phyloP scores from a whole-genome alignment of 768 basidiomycete species.

The Crepidotus variabilis region DNA sequence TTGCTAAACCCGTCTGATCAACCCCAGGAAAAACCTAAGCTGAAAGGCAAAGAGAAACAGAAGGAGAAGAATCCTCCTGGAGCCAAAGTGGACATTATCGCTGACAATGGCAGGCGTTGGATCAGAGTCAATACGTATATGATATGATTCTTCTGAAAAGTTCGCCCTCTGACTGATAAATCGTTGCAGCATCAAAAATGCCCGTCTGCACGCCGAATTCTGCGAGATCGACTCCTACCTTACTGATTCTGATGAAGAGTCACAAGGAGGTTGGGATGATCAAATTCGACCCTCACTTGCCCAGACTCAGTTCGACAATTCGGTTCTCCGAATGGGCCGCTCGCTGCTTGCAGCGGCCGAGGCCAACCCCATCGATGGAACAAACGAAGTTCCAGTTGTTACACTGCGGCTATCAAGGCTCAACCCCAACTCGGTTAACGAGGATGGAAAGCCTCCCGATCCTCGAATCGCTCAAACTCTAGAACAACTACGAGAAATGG shows the following conservation, averaged over 20 bases:
- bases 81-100: conserved; percentile 80
- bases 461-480: conserved; percentile 62
- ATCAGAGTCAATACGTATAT: conserved; percentile 86
- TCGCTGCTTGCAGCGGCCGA: conserved; percentile 60
- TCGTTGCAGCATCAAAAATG: conserved; percentile 62
- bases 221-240: conserved; percentile 81
- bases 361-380: conserved; percentile 46
- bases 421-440: conserved; percentile 33
- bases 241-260: conserved; percentile 55
- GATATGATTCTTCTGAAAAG: background rate
- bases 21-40: background rate
- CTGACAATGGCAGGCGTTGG: conserved; percentile 73
- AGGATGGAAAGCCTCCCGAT: conserved; percentile 31
- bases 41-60: conserved; percentile 19
- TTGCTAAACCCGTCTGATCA: conserved; percentile 11
- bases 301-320: conserved; percentile 63
- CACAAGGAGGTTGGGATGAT: conserved; percentile 46
- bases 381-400: conserved; percentile 38
- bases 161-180: conserved; percentile 1
- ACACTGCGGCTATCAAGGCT: conserved; percentile 72
- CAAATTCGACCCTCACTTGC: conserved; percentile 38
- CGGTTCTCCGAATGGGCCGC: conserved; percentile 67
- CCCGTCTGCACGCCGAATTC: conserved; percentile 75
- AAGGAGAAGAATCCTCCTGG: conserved; percentile 24
- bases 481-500: conserved; percentile 51